Evolutionary conservation across 768 basidiomycete genomes (phyloP).

Genomic region (Rhodotorula babjevae): DNA sequence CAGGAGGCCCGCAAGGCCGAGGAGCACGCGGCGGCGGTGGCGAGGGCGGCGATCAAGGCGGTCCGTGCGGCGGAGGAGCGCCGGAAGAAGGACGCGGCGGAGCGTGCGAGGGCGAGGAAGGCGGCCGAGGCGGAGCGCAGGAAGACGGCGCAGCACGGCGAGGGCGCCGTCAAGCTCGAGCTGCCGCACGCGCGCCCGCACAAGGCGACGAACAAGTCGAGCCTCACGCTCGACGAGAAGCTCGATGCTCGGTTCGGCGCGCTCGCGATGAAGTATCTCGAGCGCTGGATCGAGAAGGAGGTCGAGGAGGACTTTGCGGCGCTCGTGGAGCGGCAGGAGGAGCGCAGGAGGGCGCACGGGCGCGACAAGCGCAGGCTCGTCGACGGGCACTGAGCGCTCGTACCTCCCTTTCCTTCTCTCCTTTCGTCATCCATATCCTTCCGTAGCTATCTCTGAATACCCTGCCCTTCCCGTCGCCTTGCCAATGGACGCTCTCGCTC

Average conservation of each 20-base stretch:
- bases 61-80: background rate
- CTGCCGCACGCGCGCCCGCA: background rate
- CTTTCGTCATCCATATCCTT: background rate
- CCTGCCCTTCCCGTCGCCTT: too few relatives aligned
- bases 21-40: background rate
- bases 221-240: background rate
- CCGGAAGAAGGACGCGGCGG: too few relatives aligned
- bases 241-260: background rate
- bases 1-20: background rate
- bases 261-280: background rate
- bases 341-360: background rate
- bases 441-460: too few relatives aligned
- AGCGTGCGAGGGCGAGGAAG: background rate
- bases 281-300: constrained; percentile 3
- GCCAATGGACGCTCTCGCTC: too few relatives aligned
- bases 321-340: background rate
- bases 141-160: background rate
- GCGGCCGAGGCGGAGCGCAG: background rate
- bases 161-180: background rate
- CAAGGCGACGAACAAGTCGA: too few relatives aligned
- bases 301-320: constrained; percentile 1
- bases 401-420: background rate
- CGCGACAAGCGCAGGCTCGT: background rate
- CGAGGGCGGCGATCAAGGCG: background rate
- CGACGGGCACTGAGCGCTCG: background rate